These are phyloP conservation scores for Trametes maxima DNA, from an alignment of 768 basidiomycete species.

Conservation along the genomic window DNA sequence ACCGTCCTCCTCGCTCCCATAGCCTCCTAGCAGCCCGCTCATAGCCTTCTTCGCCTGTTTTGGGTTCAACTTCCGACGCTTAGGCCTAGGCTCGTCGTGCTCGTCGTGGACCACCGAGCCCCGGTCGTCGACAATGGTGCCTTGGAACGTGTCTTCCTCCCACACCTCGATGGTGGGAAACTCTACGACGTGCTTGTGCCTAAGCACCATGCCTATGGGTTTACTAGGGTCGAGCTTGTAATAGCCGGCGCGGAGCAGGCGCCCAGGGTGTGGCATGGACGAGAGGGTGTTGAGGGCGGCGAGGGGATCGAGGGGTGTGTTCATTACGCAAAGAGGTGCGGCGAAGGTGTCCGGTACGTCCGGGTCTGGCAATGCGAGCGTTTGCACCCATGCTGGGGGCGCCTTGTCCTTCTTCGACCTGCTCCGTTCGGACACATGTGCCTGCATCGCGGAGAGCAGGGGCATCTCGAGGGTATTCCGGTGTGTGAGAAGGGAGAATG, in stretches of 20 bases:
- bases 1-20: slow-evolving; percentile 52
- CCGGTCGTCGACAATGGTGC: slow-evolving; percentile 56
- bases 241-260: slow-evolving; percentile 41
- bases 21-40: slow-evolving; percentile 57
- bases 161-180: slow-evolving; percentile 83
- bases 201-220: slow-evolving; percentile 51
- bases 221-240: slow-evolving; percentile 57
- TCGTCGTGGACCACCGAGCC: slow-evolving; percentile 44
- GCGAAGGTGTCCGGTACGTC: slow-evolving; percentile 59
- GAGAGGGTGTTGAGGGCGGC: slow-evolving; percentile 26
- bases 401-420: slow-evolving; percentile 47
- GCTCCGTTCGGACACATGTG: slow-evolving; percentile 45
- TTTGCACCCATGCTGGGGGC: slow-evolving; percentile 56
- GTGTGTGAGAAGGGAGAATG: slow-evolving; percentile 64
- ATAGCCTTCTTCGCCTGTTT: slow-evolving; percentile 59
- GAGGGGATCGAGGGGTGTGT: slow-evolving; percentile 41
- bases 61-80: slow-evolving; percentile 58
- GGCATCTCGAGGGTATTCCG: slow-evolving; percentile 54
- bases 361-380: slow-evolving; percentile 52
- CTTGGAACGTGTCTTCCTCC: slow-evolving; percentile 61
- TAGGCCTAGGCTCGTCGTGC: slow-evolving; percentile 42
- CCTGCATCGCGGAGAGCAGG: slow-evolving; percentile 53
- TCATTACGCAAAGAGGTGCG: slow-evolving; percentile 63
- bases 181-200: slow-evolving; percentile 72
- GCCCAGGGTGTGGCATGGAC: slow-evolving; percentile 25